A percentile compares a stretch with the other conserved stretches of the same genome.
Evolutionary conservation across 306 rosid species (phyloP).

Genomic region (Pachyrhizus erosus): DNA sequence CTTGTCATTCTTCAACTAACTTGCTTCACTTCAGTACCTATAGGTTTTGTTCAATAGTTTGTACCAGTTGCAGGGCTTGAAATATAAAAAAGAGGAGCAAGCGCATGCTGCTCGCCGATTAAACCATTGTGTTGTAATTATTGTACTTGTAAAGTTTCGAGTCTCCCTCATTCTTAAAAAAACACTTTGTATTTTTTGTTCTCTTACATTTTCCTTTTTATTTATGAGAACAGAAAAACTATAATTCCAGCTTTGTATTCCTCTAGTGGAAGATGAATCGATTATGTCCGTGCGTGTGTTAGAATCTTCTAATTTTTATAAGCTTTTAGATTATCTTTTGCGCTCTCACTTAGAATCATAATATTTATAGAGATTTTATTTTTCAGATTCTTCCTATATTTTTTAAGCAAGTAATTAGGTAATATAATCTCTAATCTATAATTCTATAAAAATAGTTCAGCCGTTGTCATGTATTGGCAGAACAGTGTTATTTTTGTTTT

Average conservation of each 20-base stretch:
- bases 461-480: too few species aligned
- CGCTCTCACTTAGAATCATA: neutral
- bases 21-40: neutral
- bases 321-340: neutral
- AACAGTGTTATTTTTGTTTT: too few species aligned
- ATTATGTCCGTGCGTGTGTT: neutral
- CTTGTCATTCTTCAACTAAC: conserved; percentile 26
- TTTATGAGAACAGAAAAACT: neutral
- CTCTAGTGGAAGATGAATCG: neutral
- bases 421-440: neutral
- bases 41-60: conserved; percentile 25
- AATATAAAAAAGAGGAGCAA: conserved; percentile 20
- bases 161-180: neutral
- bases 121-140: conserved; percentile 39
- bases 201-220: neutral
- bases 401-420: neutral
- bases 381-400: neutral
- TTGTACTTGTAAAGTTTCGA: neutral
- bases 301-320: neutral
- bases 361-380: neutral
- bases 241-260: neutral
- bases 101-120: neutral
- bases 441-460: too few species aligned
- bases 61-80: conserved; percentile 20
- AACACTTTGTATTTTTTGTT: neutral